These are phyloP conservation scores for Parasitella parasitica DNA, from an alignment of 371 early-diverging fungal genomes.

Conservation along the genomic window DNA sequence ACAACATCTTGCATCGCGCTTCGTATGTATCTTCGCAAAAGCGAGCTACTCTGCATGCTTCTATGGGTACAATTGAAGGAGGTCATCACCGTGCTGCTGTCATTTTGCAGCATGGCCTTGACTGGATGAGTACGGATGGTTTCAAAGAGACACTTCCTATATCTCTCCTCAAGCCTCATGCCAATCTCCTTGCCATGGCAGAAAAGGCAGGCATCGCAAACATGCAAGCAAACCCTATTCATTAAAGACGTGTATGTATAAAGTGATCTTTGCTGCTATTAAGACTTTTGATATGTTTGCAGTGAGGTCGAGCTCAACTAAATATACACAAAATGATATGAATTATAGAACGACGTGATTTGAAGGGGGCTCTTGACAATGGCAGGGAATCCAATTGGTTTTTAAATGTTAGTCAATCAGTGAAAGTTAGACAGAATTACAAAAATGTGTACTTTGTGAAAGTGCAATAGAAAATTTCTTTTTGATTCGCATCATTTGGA, in stretches of 20 bases:
- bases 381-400: too few relatives aligned
- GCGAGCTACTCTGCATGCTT: slow-evolving; percentile 57
- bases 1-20: slow-evolving; percentile 59
- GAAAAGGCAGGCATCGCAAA: slow-evolving; percentile 29
- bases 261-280: background rate
- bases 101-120: slow-evolving; percentile 57
- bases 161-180: slow-evolving; percentile 38
- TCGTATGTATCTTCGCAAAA: slow-evolving; percentile 43
- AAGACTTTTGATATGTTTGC: too few relatives aligned
- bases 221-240: slow-evolving; percentile 36
- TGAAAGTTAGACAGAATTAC: too few relatives aligned
- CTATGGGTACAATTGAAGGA: slow-evolving; percentile 56
- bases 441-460: too few relatives aligned
- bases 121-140: slow-evolving; percentile 46
- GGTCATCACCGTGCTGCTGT: slow-evolving; percentile 53
- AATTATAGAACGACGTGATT: too few relatives aligned
- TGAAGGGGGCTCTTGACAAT: too few relatives aligned
- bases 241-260: slow-evolving; percentile 9
- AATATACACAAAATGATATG: too few relatives aligned
- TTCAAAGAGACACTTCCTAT: slow-evolving; percentile 41
- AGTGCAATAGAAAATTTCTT: too few relatives aligned
- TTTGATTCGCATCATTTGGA: too few relatives aligned
- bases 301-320: too few relatives aligned
- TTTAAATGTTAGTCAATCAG: too few relatives aligned
- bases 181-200: slow-evolving; percentile 46